phyloP scores from a whole-genome alignment of 2,329 filamentous ascomycete species.

The Botrytis deweyae region DNA sequence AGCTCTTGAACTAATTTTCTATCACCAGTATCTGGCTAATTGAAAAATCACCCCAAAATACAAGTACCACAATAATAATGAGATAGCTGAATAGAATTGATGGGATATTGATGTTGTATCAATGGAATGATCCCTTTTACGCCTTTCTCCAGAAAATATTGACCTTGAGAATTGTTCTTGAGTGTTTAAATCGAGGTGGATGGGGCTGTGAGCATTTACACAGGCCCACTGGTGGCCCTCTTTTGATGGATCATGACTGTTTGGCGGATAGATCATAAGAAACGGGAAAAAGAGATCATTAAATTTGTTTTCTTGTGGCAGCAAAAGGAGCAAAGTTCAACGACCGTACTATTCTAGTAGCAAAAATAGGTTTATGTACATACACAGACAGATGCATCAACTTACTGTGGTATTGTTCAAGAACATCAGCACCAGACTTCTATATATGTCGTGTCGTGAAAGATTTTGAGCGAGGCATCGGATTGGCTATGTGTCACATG shows the following conservation, averaged over 20 bases:
- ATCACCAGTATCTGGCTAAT: not conserved
- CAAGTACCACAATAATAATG: not conserved
- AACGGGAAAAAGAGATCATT: not conserved
- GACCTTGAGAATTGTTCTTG: not conserved
- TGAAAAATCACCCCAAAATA: not conserved
- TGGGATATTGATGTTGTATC: not conserved
- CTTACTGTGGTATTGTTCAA: not conserved
- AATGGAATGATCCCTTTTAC: not conserved
- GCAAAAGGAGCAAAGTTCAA: not conserved
- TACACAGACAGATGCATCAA: not conserved
- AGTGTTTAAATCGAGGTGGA: not conserved
- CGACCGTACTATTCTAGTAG: not conserved
- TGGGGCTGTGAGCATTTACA: not conserved
- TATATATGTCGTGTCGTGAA: not conserved
- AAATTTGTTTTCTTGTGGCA: not conserved
- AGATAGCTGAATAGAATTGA: not conserved
- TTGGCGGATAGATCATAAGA: not conserved
- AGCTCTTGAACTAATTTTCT: not conserved
- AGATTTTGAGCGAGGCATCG: not conserved
- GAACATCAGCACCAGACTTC: not conserved
- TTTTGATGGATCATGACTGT: not conserved
- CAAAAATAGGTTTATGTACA: not conserved
- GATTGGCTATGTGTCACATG: constrained; percentile 20
- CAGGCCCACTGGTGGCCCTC: no score
- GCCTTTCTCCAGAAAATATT: not conserved